Evolutionary conservation across 2,329 filamentous ascomycete genomes (phyloP).

Genomic region (Endocalyx cinctus): DNA sequence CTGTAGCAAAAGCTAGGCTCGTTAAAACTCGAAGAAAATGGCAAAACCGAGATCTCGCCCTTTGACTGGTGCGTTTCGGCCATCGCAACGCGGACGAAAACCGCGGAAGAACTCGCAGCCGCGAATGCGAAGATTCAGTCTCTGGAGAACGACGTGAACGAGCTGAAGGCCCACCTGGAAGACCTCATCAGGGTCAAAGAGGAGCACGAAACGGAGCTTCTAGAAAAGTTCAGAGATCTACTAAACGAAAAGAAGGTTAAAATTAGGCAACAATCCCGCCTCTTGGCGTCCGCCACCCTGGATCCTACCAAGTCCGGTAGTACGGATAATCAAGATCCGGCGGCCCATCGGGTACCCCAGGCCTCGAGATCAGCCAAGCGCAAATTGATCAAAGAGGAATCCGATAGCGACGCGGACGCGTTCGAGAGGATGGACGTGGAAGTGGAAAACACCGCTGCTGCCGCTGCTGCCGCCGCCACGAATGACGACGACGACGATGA

Average conservation of each 20-base stretch:
- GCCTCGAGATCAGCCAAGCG: constrained; percentile 46
- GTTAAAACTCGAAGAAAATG: constrained; percentile 51
- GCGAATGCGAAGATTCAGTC: constrained; percentile 39
- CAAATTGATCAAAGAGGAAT: constrained; percentile 37
- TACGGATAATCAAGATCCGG: constrained; percentile 15
- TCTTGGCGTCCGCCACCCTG: constrained; percentile 46
- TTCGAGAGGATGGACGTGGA: constrained; percentile 47
- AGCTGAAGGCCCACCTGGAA: constrained; percentile 59
- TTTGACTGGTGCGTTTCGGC: constrained; percentile 67
- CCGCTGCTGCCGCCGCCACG: too few species aligned
- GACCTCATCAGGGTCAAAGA: constrained; percentile 63
- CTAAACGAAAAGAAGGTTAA: constrained; percentile 78
- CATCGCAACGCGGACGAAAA: constrained; percentile 41
- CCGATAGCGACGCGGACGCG: constrained; percentile 41
- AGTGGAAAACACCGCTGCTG: not conserved
- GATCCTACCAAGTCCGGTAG: constrained; percentile 28
- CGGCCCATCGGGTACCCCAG: constrained; percentile 24
- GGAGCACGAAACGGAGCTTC: constrained; percentile 59
- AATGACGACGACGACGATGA: constrained; percentile 32
- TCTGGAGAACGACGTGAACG: constrained; percentile 52
- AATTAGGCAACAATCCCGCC: constrained; percentile 67
- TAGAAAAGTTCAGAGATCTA: constrained; percentile 66
- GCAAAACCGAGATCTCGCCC: constrained; percentile 53
- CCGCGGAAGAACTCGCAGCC: constrained; percentile 38
- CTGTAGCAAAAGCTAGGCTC: constrained; percentile 71